A percentile compares a stretch with the other conserved stretches of the same genome.
Conservation (phyloP, 1,139 yeast genomes). For the Spathaspora sp. region DNA sequence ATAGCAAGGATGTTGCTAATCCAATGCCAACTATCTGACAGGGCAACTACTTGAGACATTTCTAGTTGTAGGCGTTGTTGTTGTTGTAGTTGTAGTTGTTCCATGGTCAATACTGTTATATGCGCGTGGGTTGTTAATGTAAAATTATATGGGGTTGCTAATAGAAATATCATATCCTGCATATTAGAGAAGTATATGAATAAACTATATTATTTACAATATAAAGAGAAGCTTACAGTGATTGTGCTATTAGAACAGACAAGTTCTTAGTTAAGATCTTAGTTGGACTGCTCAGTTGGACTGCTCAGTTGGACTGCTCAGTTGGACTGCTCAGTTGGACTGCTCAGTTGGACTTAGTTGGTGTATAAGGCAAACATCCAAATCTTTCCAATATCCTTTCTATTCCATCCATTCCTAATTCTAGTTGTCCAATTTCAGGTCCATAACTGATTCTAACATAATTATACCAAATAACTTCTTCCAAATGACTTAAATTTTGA, state of each 20-base stretch:
- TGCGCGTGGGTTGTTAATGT: not conserved
- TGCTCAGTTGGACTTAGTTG: not conserved
- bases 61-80: too few relatives aligned
- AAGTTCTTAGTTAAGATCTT: too few relatives aligned
- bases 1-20: constrained; percentile 21
- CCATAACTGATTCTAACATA: constrained; percentile 66
- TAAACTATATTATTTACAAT: too few relatives aligned
- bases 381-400: constrained; percentile 54
- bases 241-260: too few relatives aligned
- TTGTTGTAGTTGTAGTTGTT: too few relatives aligned
- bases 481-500: constrained; percentile 58
- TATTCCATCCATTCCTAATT: constrained; percentile 66
- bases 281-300: too few relatives aligned
- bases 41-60: too few relatives aligned
- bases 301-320: too few relatives aligned
- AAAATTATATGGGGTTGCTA: too few relatives aligned
- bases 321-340: not conserved
- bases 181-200: too few relatives aligned
- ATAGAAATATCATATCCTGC: too few relatives aligned
- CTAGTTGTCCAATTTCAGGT: constrained; percentile 56
- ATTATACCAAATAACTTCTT: constrained; percentile 65
- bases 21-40: not conserved
- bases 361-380: constrained; percentile 39
- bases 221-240: too few relatives aligned
- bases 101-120: not conserved